Conservation (phyloP, 1,284 basidiomycete species). For the Ustilago trichophora region DNA sequence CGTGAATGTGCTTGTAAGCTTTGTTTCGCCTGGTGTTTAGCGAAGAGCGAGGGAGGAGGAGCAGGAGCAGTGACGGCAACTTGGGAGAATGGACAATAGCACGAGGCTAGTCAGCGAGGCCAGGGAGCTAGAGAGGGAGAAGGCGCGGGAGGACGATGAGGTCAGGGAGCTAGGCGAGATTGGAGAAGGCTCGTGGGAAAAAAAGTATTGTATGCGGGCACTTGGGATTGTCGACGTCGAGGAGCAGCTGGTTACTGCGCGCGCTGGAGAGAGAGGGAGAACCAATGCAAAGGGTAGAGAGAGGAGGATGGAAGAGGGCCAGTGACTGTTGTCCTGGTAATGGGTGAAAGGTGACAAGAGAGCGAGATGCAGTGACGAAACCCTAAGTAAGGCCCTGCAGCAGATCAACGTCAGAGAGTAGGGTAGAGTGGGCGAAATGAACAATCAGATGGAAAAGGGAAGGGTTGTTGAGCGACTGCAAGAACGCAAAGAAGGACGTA, state of each 20-base stretch:
- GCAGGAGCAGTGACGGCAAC: conserved; percentile 2
- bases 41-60: not conserved
- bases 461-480: not conserved
- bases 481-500: too few species aligned
- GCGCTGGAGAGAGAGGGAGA: not conserved
- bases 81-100: conserved; percentile 4
- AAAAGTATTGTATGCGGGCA: not conserved
- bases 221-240: not conserved
- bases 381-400: conserved; percentile 8
- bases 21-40: conserved; percentile 3
- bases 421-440: too few species aligned
- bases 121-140: not conserved
- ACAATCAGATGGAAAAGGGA: too few species aligned
- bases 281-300: not conserved
- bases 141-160: conserved; percentile 12
- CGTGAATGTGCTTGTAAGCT: conserved; percentile 17
- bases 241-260: not conserved
- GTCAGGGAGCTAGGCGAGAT: conserved; percentile 10
- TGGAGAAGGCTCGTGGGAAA: not conserved
- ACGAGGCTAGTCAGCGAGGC: conserved; percentile 1
- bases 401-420: conserved; percentile 18
- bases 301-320: not conserved
- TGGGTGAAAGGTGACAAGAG: not conserved
- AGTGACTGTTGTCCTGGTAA: not conserved
- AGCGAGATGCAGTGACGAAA: conserved; percentile 15